Evolutionary conservation across 352 stramenopile species (phyloP), one percentile per base, ranked within the genome.

Genomic region (Phytophthora parvispora): DNA sequence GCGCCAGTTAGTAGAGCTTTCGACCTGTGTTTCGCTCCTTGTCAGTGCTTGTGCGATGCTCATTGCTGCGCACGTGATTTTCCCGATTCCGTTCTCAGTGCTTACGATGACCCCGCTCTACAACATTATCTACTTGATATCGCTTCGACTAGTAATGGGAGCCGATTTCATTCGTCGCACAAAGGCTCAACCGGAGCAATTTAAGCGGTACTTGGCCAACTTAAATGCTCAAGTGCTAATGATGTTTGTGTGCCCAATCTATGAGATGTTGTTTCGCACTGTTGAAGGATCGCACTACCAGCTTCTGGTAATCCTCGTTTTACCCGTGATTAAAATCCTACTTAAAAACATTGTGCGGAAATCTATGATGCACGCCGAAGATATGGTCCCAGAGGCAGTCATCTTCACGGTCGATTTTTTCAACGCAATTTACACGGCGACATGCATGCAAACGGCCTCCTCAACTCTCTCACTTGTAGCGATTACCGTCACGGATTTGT

Each of bases 341-440:
- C 56, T 87, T 3, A 73, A 64, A 25, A 69, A 76, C 58, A 43
- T 69, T 18, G 47, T 79, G 20, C 24, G 57, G 4, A 34, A 47
- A 6, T 69, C 42, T 29, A 67, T 51, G 7, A 29, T 32, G 22
- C 61, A 74, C 15, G 36, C 61, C 0, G 72, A 74, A 29, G 72
- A 79, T 15, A 50, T 69, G 3, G 36, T 58, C 25, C 72, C 72
- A 2, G 56, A 67, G n/a, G 45, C 64, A 7, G 62, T 72, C 5
- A 72, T 76, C 24, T 76, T 76, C 28, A 66, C 67, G 13, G 62
- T 69, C 3, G 61, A 74, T 29, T 72, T 76, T 36, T 79, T 79
- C 25, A 76, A 76, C 34, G 49, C 72, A 5, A 52, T 69, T 22
- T 76, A 75, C 24, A 10, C 70, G 31, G 67, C 62, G 6, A 68